Conservation (phyloP, 768 basidiomycete species). For the Asterophora lycoperdoides region DNA sequence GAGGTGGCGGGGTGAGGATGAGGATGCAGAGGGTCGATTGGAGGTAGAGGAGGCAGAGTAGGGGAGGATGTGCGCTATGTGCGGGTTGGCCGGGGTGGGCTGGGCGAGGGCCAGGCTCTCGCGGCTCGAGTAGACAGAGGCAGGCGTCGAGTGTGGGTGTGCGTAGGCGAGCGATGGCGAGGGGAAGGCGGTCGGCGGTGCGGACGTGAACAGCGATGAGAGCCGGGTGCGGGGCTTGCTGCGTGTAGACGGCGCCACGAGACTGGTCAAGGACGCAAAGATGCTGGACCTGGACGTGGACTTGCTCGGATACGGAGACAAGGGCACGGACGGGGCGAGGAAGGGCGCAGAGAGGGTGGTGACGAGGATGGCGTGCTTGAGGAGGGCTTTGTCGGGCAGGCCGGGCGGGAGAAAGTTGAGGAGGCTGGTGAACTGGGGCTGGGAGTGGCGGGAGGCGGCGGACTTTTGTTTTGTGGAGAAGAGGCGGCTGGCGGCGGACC, state of each 20-base stretch:
- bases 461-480: background rate
- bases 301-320: conserved; percentile 1
- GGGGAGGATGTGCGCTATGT: conserved; percentile 24
- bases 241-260: conserved; percentile 1
- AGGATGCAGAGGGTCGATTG: background rate
- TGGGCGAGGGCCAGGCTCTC: conserved; percentile 4
- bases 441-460: background rate
- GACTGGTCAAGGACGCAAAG: conserved; percentile 12
- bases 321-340: conserved; percentile 18
- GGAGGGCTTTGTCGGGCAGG: conserved; percentile 36
- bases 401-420: conserved; percentile 39
- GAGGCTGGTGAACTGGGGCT: conserved; percentile 35
- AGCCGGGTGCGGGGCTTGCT: conserved; percentile 8
- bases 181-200: background rate
- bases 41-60: conserved; percentile 5
- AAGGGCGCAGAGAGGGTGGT: conserved; percentile 38
- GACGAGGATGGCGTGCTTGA: conserved; percentile 42
- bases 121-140: background rate
- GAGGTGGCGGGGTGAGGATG: background rate
- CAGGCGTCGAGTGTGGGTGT: background rate
- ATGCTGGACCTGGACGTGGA: background rate
- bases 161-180: background rate
- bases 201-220: conserved; percentile 10
- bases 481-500: background rate
- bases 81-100: conserved; percentile 2